These are phyloP conservation scores for Phytophthora ramorum DNA, from an alignment of 352 stramenopile species.

Conservation along the genomic window DNA sequence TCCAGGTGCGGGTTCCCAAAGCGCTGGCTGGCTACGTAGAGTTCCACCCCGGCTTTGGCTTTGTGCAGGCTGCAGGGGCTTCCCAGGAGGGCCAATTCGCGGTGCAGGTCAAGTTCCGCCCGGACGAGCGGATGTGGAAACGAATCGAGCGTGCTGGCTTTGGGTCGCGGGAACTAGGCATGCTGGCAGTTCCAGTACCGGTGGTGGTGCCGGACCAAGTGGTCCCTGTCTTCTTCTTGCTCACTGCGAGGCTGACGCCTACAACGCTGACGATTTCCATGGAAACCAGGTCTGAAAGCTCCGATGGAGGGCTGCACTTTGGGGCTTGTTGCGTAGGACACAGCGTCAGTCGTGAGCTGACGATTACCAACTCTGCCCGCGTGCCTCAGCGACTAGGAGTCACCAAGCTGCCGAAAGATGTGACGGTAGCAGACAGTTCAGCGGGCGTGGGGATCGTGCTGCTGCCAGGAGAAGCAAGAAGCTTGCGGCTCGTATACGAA, in stretches of 20 bases:
- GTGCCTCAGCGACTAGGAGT: constrained; percentile 49
- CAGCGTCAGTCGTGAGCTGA: constrained; percentile 38
- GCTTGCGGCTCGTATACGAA: constrained; percentile 39
- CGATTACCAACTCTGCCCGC: constrained; percentile 37
- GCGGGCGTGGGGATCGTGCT: constrained; percentile 41
- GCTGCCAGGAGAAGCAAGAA: constrained; percentile 37
- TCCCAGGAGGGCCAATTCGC: constrained; percentile 48
- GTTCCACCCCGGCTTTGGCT: constrained; percentile 88
- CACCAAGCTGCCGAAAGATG: constrained; percentile 32
- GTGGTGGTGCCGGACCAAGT: constrained; percentile 73
- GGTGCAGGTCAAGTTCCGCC: constrained; percentile 79
- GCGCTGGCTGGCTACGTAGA: constrained; percentile 67
- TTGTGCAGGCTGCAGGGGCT: constrained; percentile 65
- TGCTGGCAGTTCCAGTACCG: constrained; percentile 53
- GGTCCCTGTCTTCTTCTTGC: constrained; percentile 45
- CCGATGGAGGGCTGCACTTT: constrained; percentile 35
- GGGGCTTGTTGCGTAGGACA: constrained; percentile 48
- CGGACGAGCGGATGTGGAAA: constrained; percentile 53
- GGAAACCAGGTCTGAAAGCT: constrained; percentile 1
- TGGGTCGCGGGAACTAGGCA: constrained; percentile 41
- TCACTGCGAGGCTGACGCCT: constrained; percentile 42
- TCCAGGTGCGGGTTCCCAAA: constrained; percentile 77
- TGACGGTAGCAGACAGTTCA: constrained; percentile 33
- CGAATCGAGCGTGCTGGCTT: constrained; percentile 51
- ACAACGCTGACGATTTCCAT: constrained; percentile 19